These are phyloP conservation scores for Leptodontidium sp. DNA, from an alignment of 2,329 filamentous ascomycete species.

Conservation along the genomic window DNA sequence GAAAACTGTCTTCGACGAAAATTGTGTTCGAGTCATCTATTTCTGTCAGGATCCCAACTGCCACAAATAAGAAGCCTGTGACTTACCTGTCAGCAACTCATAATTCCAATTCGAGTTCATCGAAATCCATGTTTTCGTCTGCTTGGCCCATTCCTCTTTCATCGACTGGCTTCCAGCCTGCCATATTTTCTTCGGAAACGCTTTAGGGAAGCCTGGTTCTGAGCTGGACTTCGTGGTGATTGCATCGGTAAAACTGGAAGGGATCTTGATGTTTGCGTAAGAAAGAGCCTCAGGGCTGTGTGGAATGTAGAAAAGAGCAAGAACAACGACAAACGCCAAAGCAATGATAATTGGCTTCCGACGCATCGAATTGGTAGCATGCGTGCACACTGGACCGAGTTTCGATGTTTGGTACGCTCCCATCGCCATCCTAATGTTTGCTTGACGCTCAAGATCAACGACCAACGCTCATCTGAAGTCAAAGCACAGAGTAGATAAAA, in stretches of 20 bases:
- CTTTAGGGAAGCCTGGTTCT: background rate
- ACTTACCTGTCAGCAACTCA: conserved; percentile 53
- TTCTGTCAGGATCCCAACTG: background rate
- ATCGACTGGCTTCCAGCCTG: conserved; percentile 76
- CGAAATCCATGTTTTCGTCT: conserved; percentile 67
- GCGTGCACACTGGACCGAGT: background rate
- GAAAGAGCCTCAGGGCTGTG: background rate
- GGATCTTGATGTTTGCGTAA: background rate
- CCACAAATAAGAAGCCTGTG: background rate
- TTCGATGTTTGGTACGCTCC: background rate
- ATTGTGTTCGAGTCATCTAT: conserved; percentile 9
- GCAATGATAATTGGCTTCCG: background rate
- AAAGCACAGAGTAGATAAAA: background rate
- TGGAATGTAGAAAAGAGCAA: background rate
- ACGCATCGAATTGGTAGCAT: background rate
- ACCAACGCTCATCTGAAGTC: background rate
- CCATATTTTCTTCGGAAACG: conserved; percentile 73
- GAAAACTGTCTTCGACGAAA: conserved; percentile 9
- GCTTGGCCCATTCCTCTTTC: conserved; percentile 65
- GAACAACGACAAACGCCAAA: background rate
- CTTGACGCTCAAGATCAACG: background rate
- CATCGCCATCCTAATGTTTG: background rate
- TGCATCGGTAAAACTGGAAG: background rate
- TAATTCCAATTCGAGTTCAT: conserved; percentile 67
- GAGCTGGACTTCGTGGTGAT: background rate